These are phyloP conservation scores for Aspergillus jensenii DNA, from an alignment of 2,329 filamentous ascomycete species.

Conservation along the genomic window DNA sequence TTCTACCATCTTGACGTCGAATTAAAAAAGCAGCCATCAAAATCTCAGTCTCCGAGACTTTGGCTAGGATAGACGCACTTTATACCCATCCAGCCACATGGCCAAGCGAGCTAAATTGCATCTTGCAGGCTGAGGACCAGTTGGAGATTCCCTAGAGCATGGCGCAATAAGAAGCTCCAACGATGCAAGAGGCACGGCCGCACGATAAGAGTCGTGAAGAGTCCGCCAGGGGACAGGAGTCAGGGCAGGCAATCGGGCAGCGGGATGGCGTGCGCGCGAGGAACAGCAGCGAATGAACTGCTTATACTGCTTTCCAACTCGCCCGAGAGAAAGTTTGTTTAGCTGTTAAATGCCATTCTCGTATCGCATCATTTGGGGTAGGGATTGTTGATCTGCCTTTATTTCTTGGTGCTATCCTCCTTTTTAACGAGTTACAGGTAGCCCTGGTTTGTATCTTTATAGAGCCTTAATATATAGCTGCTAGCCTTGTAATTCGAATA, in stretches of 20 bases:
- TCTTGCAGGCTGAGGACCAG: too few relatives aligned
- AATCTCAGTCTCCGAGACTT: background rate
- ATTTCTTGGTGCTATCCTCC: too few relatives aligned
- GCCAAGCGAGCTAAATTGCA: background rate
- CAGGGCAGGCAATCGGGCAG: slow-evolving; percentile 8
- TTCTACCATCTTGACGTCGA: background rate
- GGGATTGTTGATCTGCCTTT: background rate
- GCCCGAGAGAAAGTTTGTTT: background rate
- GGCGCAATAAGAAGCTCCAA: slow-evolving; percentile 5
- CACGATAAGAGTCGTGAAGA: background rate
- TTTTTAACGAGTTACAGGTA: too few relatives aligned
- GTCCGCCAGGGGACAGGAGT: too few relatives aligned
- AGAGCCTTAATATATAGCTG: too few relatives aligned
- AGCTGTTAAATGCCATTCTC: background rate
- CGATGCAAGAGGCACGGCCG: slow-evolving; percentile 1
- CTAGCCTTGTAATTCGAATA: too few relatives aligned
- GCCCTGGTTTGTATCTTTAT: too few relatives aligned
- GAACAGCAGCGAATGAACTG: background rate
- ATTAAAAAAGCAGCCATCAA: too few relatives aligned
- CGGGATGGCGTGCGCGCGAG: slow-evolving; percentile 14
- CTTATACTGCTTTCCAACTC: background rate
- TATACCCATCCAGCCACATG: background rate
- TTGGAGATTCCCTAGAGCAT: background rate
- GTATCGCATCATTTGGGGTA: background rate
- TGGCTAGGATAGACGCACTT: background rate